Percentiles rank a stretch among this genome's conserved stretches.
phyloP scores from a whole-genome alignment of 2,329 filamentous ascomycete species.

The Plectosphaerella cucumerina region DNA sequence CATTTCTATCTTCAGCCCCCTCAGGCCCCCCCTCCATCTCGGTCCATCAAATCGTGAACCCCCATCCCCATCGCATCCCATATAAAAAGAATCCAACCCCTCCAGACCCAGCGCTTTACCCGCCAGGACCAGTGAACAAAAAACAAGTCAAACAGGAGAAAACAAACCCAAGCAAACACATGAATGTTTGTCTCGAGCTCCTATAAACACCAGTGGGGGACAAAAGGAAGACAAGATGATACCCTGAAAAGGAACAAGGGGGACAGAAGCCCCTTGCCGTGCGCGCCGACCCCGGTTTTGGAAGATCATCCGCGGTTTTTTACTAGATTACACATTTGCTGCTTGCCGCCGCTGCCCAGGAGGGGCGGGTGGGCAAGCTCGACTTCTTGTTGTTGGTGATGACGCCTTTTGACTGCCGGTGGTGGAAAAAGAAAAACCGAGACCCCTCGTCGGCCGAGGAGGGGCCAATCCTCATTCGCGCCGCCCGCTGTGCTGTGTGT shows the following conservation, averaged over 20 bases:
- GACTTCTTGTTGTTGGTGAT: neutral
- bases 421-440: neutral
- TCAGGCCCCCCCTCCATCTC: neutral
- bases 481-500: constrained; percentile 3
- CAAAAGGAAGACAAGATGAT: constrained; percentile 10
- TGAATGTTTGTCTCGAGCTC: neutral
- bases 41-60: neutral
- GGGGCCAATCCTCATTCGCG: neutral
- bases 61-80: constrained; percentile 1
- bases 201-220: constrained; percentile 8
- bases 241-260: no score
- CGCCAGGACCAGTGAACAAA: no score
- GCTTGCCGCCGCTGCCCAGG: no score
- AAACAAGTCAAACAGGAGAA: no score
- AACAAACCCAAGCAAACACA: neutral
- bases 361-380: no score
- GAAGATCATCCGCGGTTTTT: no score
- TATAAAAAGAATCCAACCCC: neutral
- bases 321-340: neutral
- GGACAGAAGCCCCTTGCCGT: neutral
- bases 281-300: no score
- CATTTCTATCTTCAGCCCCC: neutral
- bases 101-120: no score
- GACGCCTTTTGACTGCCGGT: neutral
- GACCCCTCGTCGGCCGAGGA: neutral